Percentiles rank a stretch among this genome's conserved stretches.
phyloP scores from a whole-genome alignment of 2,329 filamentous ascomycete species.

The Phyllosticta paracitricarpa region DNA sequence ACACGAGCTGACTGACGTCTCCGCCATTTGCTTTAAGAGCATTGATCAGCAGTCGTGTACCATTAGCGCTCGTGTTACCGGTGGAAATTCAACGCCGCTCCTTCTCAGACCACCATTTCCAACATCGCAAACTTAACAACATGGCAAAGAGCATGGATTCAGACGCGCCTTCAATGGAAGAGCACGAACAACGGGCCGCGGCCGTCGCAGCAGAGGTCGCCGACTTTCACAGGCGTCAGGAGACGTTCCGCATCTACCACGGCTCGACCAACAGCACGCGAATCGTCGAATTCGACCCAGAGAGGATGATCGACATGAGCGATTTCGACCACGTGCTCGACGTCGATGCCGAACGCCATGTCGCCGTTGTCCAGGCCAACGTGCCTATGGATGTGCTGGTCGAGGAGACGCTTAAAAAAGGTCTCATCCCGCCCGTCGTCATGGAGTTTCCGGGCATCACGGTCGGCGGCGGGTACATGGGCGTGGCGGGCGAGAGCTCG shows the following conservation, averaged over 20 bases:
- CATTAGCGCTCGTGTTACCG: background rate
- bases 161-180: conserved; percentile 16
- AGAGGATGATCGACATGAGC: conserved; percentile 39
- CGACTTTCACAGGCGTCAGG: conserved; percentile 36
- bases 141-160: background rate
- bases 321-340: conserved; percentile 37
- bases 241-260: conserved; percentile 47
- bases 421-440: conserved; percentile 53
- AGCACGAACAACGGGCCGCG: conserved; percentile 27
- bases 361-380: conserved; percentile 54
- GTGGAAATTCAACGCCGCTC: background rate
- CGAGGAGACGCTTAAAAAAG: conserved; percentile 43
- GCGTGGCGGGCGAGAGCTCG: conserved; percentile 57
- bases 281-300: conserved; percentile 29
- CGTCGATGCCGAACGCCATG: conserved; percentile 33
- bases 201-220: conserved; percentile 31
- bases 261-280: conserved; percentile 47
- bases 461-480: conserved; percentile 55
- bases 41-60: background rate
- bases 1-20: background rate
- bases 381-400: conserved; percentile 58
- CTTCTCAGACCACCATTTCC: background rate
- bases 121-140: background rate
- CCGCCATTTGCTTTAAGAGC: background rate
- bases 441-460: conserved; percentile 67